Base-by-base conservation (phyloP, 2,329 filamentous ascomycete genomes). In the Bipolaris zeicola region DNA sequence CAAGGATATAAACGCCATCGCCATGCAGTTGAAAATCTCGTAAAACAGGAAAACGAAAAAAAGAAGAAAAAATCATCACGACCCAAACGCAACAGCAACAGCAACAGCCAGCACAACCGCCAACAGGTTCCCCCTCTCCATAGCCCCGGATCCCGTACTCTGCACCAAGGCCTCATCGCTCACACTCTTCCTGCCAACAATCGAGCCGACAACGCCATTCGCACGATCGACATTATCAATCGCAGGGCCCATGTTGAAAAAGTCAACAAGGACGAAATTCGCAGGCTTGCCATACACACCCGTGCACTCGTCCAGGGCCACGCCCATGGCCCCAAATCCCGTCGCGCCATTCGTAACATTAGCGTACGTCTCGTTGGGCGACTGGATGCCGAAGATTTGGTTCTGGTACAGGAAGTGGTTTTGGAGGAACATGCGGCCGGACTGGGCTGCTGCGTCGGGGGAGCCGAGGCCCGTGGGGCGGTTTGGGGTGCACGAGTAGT, bases 241-340 rank as follows among this genome's bases (percentile, higher is more conserved):
- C 31, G 89, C 85, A 0, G 88, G 86, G 0, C 88, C 90, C 57
- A 87, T 81, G 72, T 91, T 88, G 74, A 88, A 92, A 74, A 92
- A 94, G 75, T 96, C 91, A 1, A 94, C 89, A 8, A 95, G 81
- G 18, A 91, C 82, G 66, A 91, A 93, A 3, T 82, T 87, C n/a
- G 91, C 89, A 47, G 82, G 79, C 26, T 78, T 75, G n/a, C 83
- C 55, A 80, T 88, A 94, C 86, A 93, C 55, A 72, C 73, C 41
- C 77, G 71, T 33, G 85, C 84, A 77, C 2, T 60, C 53, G 2
- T 33, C 41, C 1, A 75, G 36, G 1, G 59, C 43, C 0, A 39
- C 49, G 6, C 81, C 81, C 33, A 85, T 69, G 42, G 79, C 80
- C 6, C 89, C 89, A 2, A 74, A 78, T 3, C 83, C 86, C 10